Base-by-base conservation (phyloP, 2,329 filamentous ascomycete species). In the Pseudopyricularia cyperi region DNA sequence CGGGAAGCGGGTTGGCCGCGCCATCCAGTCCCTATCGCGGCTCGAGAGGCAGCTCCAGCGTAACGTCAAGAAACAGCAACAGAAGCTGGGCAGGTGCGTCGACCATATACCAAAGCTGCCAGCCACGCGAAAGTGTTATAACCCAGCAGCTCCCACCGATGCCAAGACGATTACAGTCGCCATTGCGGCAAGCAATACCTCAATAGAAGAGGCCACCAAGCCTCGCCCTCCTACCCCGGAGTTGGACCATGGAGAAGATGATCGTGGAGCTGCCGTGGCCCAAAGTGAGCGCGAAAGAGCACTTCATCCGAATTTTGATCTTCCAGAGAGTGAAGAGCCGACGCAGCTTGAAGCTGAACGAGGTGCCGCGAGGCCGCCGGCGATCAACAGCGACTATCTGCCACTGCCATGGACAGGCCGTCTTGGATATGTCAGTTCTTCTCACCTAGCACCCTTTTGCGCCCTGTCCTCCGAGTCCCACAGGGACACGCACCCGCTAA, bases 341-440 rank as follows among this genome's bases (percentile, higher is more conserved):
- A 35, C 47, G n/a, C 32, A 15, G 17, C n/a, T 6, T 4, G 34
- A 39, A 8, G n/a, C 12, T 8, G 49, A 37, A 14, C 33, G 49
- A n/a, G 68, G 66, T 1, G 68, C 70, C 3, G 72, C 75, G 8
- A 73, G 88, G 52, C 77, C 84, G 12, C 88, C 89, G 7, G 80
- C 89, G 0, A 81, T 95, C 15, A 86, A 96, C 61, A 95, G 89
- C 62, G 79, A 79, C 57, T 87, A 83, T 60, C 72, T 96, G 19
- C 91, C 91, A 24, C 66, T 96, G 22, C 91, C 90, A 0, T 96
- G 90, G 90, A 89, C 84, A 67, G 91, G 91, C 1, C 78, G 90
- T 28, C 65, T 96, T 55, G 90, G 90, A 53, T 96, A 95, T 75
- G 89, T 91, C 66, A 70, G 83, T 67, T 2, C 9, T 67, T 2